These are phyloP conservation scores for Trichoderma sp. DNA, from an alignment of 2,329 filamentous ascomycete species.

Conservation along the genomic window DNA sequence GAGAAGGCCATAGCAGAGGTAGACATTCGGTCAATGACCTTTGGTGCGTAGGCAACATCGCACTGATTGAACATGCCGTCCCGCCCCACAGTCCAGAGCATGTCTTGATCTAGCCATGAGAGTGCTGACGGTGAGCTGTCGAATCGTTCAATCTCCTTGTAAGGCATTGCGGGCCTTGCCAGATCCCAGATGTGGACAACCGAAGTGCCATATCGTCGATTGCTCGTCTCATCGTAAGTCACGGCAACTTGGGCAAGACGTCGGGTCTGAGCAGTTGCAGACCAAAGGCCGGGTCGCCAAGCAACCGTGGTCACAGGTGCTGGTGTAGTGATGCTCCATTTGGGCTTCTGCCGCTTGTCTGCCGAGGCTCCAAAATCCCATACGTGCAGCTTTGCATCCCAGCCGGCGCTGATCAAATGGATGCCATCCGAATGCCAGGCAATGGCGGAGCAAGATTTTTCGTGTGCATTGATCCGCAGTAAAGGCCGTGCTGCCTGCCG, in stretches of 20 bases:
- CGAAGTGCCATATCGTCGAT: slow-evolving; percentile 56
- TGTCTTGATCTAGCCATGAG: slow-evolving; percentile 65
- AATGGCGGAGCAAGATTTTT: slow-evolving; percentile 60
- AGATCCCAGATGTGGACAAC: slow-evolving; percentile 69
- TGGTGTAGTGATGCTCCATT: slow-evolving; percentile 61
- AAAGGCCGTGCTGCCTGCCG: slow-evolving; percentile 55
- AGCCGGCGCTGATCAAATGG: slow-evolving; percentile 64
- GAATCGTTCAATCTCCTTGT: slow-evolving; percentile 65
- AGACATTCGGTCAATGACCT: slow-evolving; percentile 62
- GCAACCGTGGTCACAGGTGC: slow-evolving; percentile 60
- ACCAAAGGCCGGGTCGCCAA: slow-evolving; percentile 67
- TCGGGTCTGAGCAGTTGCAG: slow-evolving; percentile 60
- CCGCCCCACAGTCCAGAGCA: slow-evolving; percentile 65
- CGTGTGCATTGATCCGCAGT: slow-evolving; percentile 62
- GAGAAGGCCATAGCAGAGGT: slow-evolving; percentile 64
- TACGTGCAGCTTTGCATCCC: slow-evolving; percentile 62
- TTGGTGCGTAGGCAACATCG: slow-evolving; percentile 64
- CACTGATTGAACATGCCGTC: slow-evolving; percentile 66
- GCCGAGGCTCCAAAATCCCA: slow-evolving; percentile 64
- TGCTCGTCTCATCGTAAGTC: slow-evolving; percentile 59
- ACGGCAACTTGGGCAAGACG: slow-evolving; percentile 64
- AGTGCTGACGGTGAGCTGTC: slow-evolving; percentile 58
- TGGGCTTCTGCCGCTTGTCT: slow-evolving; percentile 65
- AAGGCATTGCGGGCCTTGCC: slow-evolving; percentile 66
- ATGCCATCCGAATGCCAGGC: slow-evolving; percentile 69